Conservation (phyloP, 495 filamentous ascomycete species). For the Neurospora sp. region DNA sequence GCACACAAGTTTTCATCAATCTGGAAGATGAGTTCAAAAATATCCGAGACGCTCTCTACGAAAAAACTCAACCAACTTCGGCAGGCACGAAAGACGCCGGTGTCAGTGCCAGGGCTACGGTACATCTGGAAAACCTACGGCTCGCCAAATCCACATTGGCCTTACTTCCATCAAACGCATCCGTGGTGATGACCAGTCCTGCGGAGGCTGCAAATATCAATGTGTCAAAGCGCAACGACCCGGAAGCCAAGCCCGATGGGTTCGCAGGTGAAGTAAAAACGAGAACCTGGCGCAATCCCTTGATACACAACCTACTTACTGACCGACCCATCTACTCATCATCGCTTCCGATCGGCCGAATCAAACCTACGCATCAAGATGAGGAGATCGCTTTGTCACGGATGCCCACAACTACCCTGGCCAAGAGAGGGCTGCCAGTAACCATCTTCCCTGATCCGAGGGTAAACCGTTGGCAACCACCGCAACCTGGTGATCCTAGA, state of each 20-base stretch:
- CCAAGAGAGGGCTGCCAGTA: slow-evolving; percentile 84
- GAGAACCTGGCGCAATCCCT: slow-evolving; percentile 69
- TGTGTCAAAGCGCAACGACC: slow-evolving; percentile 26
- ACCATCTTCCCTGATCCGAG: slow-evolving; percentile 68
- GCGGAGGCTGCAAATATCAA: slow-evolving; percentile 57
- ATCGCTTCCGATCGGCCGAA: slow-evolving; percentile 64
- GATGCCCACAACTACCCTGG: slow-evolving; percentile 59
- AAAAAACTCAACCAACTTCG: background rate
- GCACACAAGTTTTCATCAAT: slow-evolving; percentile 86
- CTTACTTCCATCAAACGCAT: slow-evolving; percentile 76
- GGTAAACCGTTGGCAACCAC: slow-evolving; percentile 53
- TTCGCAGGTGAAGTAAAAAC: slow-evolving; percentile 60
- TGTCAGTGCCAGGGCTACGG: background rate
- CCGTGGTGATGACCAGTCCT: slow-evolving; percentile 79
- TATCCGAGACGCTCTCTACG: slow-evolving; percentile 50
- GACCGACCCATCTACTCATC: slow-evolving; percentile 89
- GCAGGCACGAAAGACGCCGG: background rate
- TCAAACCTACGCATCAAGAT: slow-evolving; percentile 23
- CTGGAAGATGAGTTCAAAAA: slow-evolving; percentile 78
- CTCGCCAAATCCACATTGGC: slow-evolving; percentile 57
- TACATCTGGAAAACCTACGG: slow-evolving; percentile 63
- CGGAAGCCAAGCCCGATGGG: slow-evolving; percentile 26
- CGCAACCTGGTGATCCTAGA: slow-evolving; percentile 37
- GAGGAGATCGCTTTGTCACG: slow-evolving; percentile 1
- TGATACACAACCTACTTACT: slow-evolving; percentile 94